Evolutionary conservation across 164 flowering plant species (phyloP), one percentile per base, ranked within the genome.

Genomic region (Paratinospora sagittata): DNA sequence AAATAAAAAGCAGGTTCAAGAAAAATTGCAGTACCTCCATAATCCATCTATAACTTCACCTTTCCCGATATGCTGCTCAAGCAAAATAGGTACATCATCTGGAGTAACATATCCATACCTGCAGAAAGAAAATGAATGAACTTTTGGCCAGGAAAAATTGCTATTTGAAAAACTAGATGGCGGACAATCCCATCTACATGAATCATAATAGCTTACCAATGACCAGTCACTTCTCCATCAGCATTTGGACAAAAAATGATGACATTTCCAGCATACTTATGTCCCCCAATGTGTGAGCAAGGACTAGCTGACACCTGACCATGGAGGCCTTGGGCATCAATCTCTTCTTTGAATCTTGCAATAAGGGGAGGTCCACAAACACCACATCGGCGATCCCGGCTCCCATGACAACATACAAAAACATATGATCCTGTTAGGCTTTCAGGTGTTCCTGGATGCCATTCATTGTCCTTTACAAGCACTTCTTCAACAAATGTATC

Each of bases 401-500:
- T 81, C 39, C 89, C 97, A 85, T 94, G 98, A 77, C 83, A 88
- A 78, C 98, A 94, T 19, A 94, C 90, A 82, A 94, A 93, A 30
- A 91, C 74, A 78, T 86, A 89, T 27, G 89, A 87, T 39, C 96
- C 96, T 52, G 76, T 80, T 4, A 94, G 68, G 65, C 69, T 66
- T 80, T 94, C 98, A 34, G 97, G 93, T 64, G 84, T 84, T 66
- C 93, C 95, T 65, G 94, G 97, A 49, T 78, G 79, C 98, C 96
- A 91, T 76, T 90, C 95, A 63, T 82, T 85, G 78, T 90, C 86
- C 72, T 91, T 94, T 43, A 92, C 93, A 66, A 94, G 91, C 10
- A 94, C 98, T 82, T 91, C 97, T 73, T 94, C 98, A 30, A 92
- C 97, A 82, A 94, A 94, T 67, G 98, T 90, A 73, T 94, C 96